Conservation (phyloP, 2,329 filamentous ascomycete species). For the Pseudocercospora ulei region DNA sequence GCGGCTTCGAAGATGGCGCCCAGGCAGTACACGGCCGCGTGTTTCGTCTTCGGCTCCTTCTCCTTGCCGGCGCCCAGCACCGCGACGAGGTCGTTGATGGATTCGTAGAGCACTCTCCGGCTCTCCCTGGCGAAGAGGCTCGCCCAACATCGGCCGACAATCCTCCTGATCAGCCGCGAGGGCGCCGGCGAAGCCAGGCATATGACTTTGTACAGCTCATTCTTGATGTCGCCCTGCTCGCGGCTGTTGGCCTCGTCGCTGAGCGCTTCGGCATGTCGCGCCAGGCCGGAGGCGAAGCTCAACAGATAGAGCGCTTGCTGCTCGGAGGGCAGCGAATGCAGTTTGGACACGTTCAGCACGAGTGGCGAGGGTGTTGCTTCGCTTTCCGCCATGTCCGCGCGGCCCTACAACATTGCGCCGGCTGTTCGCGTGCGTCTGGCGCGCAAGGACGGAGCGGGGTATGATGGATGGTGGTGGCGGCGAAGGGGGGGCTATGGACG, state of each 20-base stretch:
- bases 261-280: conserved; percentile 66
- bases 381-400: conserved; percentile 18
- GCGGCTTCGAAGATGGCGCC: conserved; percentile 86
- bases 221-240: conserved; percentile 86
- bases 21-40: conserved; percentile 77
- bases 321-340: conserved; percentile 79
- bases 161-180: conserved; percentile 80
- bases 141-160: conserved; percentile 72
- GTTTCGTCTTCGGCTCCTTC: conserved; percentile 66
- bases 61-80: conserved; percentile 72
- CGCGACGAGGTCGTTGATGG: conserved; percentile 73
- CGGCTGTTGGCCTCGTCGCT: conserved; percentile 70
- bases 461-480: neutral
- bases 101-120: conserved; percentile 85
- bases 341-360: conserved; percentile 77
- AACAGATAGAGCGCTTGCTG: conserved; percentile 93
- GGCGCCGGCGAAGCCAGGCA: conserved; percentile 70
- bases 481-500: too few species aligned
- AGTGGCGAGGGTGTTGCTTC: conserved; percentile 25
- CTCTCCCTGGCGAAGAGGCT: conserved; percentile 77
- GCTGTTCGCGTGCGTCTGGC: neutral
- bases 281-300: conserved; percentile 74
- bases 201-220: conserved; percentile 87
- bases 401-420: conserved; percentile 13
- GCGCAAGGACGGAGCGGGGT: neutral